Evolutionary conservation across 192 early-diverging fungal species (phyloP).

Genomic region (Borealophlyctis nickersoniae): DNA sequence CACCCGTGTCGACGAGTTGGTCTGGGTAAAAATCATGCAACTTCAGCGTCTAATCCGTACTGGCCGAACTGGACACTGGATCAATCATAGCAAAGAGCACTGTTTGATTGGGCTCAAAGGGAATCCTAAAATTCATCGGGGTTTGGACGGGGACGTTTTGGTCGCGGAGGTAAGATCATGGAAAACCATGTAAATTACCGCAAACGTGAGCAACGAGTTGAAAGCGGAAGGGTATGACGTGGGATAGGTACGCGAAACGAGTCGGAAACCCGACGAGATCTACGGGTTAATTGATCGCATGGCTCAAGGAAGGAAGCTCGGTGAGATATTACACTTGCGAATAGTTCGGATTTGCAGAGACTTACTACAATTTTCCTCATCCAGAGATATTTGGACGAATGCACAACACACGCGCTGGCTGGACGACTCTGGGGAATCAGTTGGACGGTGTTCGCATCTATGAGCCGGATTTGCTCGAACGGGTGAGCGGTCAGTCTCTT

Average conservation of each 20-base stretch:
- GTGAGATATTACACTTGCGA: constrained; percentile 13
- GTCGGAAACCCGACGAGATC: constrained; percentile 61
- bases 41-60: constrained; percentile 59
- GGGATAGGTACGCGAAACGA: constrained; percentile 54
- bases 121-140: constrained; percentile 32
- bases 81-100: constrained; percentile 68
- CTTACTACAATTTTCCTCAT: neutral
- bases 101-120: constrained; percentile 62
- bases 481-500: neutral
- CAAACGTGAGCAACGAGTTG: neutral
- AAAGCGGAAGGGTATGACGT: constrained; percentile 10
- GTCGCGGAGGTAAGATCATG: constrained; percentile 47
- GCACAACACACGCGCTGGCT: constrained; percentile 60
- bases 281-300: constrained; percentile 60
- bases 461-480: constrained; percentile 40
- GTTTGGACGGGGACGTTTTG: constrained; percentile 57
- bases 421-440: constrained; percentile 66
- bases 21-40: constrained; percentile 68
- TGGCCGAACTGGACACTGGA: constrained; percentile 64
- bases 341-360: constrained; percentile 1
- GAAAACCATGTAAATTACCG: neutral
- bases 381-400: constrained; percentile 59
- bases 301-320: constrained; percentile 52
- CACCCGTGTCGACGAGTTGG: constrained; percentile 57
- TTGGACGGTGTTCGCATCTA: constrained; percentile 50